These are phyloP conservation scores for Skeletonema grethae DNA, from an alignment of 108 stramenopile genomes.

Conservation along the genomic window DNA sequence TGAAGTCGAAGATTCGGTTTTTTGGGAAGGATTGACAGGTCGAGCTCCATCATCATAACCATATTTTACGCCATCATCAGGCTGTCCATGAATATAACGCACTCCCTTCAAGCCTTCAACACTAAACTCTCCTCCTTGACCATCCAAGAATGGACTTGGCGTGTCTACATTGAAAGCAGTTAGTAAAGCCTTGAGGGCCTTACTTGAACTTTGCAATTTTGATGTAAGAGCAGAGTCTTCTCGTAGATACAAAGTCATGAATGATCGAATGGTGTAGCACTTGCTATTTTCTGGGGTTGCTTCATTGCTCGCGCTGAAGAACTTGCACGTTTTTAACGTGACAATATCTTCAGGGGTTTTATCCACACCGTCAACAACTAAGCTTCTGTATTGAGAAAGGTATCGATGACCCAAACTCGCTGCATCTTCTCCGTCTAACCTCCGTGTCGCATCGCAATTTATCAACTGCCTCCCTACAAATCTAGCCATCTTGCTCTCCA, in stretches of 20 bases:
- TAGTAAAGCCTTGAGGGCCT: conserved; percentile 30
- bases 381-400: conserved; percentile 1
- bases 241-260: conserved; percentile 43
- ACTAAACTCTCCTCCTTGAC: conserved; percentile 1
- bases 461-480: conserved; percentile 23
- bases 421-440: neutral
- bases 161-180: conserved; percentile 19
- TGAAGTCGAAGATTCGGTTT: neutral
- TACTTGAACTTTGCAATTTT: conserved; percentile 16
- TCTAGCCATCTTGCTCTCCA: conserved; percentile 14
- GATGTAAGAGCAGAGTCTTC: conserved; percentile 16
- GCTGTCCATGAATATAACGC: conserved; percentile 20
- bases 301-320: conserved; percentile 5
- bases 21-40: neutral
- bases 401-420: neutral
- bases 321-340: conserved; percentile 12
- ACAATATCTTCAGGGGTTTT: conserved; percentile 8
- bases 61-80: conserved; percentile 18
- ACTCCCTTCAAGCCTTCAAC: conserved; percentile 28
- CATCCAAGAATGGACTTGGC: conserved; percentile 26
- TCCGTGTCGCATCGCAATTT: conserved; percentile 3
- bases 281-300: neutral
- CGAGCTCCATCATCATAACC: conserved; percentile 5
- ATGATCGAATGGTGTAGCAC: conserved; percentile 22
- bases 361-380: conserved; percentile 23